Conservation (phyloP, 176 grass and related monocot species). For the Carex pumila region DNA sequence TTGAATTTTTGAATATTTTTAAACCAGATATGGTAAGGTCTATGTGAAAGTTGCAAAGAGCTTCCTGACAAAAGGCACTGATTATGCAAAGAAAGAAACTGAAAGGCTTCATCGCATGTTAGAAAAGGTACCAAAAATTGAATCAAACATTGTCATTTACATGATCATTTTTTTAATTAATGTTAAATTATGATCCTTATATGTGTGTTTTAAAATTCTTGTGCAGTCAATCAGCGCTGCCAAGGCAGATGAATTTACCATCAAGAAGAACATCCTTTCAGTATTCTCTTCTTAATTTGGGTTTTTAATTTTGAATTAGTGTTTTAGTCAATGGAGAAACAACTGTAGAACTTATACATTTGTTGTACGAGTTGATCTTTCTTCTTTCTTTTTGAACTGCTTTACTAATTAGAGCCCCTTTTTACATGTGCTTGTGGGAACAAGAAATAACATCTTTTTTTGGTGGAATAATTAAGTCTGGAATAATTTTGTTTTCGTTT, state of each 20-base stretch:
- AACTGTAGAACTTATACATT: constrained; percentile 9
- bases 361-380: constrained; percentile 6
- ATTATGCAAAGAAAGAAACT: constrained; percentile 76
- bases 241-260: constrained; percentile 83
- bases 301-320: constrained; percentile 15
- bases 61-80: constrained; percentile 51
- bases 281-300: constrained; percentile 55
- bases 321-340: neutral
- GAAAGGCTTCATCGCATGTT: constrained; percentile 78
- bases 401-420: constrained; percentile 1
- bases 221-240: constrained; percentile 63
- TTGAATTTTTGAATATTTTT: neutral
- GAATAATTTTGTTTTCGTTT: neutral
- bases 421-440: constrained; percentile 1
- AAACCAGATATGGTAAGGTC: constrained; percentile 67
- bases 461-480: constrained; percentile 5
- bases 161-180: neutral
- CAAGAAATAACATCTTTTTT: neutral
- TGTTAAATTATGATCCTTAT: neutral
- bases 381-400: neutral
- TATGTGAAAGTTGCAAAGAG: constrained; percentile 81
- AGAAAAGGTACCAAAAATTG: constrained; percentile 50
- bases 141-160: neutral
- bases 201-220: constrained; percentile 1
- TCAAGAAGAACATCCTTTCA: constrained; percentile 97